Base-by-base conservation (phyloP, 371 early-diverging fungal genomes). In the Batkoa obscura region DNA sequence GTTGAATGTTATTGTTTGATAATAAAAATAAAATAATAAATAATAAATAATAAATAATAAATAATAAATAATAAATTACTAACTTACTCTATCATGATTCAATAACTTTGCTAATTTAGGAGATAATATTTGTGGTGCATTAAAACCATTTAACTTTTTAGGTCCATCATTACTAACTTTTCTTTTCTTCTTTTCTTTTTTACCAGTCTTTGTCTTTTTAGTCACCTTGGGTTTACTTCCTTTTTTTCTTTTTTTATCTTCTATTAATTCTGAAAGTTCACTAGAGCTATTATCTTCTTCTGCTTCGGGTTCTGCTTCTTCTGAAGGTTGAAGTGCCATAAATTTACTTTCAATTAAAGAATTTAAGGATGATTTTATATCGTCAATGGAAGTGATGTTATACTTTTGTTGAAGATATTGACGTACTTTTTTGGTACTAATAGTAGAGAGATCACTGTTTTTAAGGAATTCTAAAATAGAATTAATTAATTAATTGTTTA, bases 351-450 rank as follows among this genome's bases (percentile, higher is more conserved):
- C 9, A 78, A 47, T 33, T 74, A 69, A 31, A 65, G 56, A 48
- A 71, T 76, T 15, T 63, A 48, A 13, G 58, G 41, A 5, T n/a
- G n/a, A n/a, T n/a, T n/a, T n/a, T n/a, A n/a, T n/a, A n/a, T 54
- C 53, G 2, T 75, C 58, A 17, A 65, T 64, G 6, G 62, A 49
- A 3, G 62, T 62, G 17, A 47, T 55, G 33, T 69, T 60, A 1
- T 49, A 9, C 59, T 75, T 68, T 23, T 74, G 60, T 34, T 67
- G 63, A 32, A 49, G n/a, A n/a, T n/a, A n/a, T n/a, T n/a, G 55
- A 13, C 78, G 66, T 31, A 78, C 68, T 46, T 64, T 66, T 39
- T 78, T 78, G 8, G 78, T 69, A 17, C 72, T 68, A 17, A 78
- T 66, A 15, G 64, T 66, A 0, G 64, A 46, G 39, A 72, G 68